Percentiles rank a stretch among this genome's conserved stretches.
These are phyloP conservation scores for Eimeria praecox DNA, from an alignment of 169 alveolate species.

Conservation along the genomic window DNA sequence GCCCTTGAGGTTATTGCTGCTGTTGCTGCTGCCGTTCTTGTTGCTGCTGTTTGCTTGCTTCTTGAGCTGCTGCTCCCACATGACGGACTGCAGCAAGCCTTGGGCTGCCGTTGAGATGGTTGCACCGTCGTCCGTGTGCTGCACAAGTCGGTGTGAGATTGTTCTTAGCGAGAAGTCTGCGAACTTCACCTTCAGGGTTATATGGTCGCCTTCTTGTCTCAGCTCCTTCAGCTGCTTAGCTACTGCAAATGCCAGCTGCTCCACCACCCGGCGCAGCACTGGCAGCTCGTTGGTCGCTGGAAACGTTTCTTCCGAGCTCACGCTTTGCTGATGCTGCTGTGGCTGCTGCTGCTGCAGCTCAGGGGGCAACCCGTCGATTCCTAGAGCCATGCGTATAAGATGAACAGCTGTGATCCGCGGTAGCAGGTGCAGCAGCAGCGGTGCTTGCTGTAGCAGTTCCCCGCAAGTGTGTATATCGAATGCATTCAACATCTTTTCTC, in stretches of 20 bases:
- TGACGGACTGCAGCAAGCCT: slow-evolving; percentile 63
- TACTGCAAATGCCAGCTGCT: slow-evolving; percentile 61
- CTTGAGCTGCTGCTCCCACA: slow-evolving; percentile 68
- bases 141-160: slow-evolving; percentile 55
- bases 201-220: slow-evolving; percentile 55
- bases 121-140: slow-evolving; percentile 55
- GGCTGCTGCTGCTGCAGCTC: slow-evolving; percentile 73
- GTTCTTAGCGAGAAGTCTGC: slow-evolving; percentile 69
- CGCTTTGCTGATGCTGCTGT: slow-evolving; percentile 64
- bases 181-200: slow-evolving; percentile 46
- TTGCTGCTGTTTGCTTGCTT: slow-evolving; percentile 36
- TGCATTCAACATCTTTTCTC: slow-evolving; percentile 71
- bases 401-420: slow-evolving; percentile 68
- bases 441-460: slow-evolving; percentile 63
- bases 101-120: slow-evolving; percentile 62
- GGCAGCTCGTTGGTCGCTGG: slow-evolving; percentile 59
- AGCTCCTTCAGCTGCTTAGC: slow-evolving; percentile 57
- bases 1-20: neutral
- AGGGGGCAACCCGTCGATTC: slow-evolving; percentile 76
- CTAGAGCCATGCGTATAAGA: slow-evolving; percentile 57
- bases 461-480: slow-evolving; percentile 62
- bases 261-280: slow-evolving; percentile 62
- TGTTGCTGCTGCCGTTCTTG: neutral
- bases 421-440: slow-evolving; percentile 69
- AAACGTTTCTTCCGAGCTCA: slow-evolving; percentile 71